These are phyloP conservation scores for Neoboletus magnificus DNA, from an alignment of 768 basidiomycete species.

Conservation along the genomic window DNA sequence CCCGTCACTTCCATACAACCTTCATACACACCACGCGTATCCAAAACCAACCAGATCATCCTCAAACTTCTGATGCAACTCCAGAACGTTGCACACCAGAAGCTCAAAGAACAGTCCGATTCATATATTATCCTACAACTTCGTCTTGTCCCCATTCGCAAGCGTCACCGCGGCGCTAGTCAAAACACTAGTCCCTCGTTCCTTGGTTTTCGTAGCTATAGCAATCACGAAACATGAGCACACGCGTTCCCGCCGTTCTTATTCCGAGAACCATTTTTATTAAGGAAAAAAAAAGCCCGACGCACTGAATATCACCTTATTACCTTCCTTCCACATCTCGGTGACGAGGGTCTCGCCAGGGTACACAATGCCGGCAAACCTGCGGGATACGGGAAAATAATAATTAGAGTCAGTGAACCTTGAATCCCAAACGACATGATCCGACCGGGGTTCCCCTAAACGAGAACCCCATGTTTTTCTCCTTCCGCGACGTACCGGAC, in stretches of 20 bases:
- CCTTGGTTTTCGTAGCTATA: slow-evolving; percentile 84
- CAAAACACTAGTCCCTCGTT: slow-evolving; percentile 68
- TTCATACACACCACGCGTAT: background rate
- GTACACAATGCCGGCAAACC: slow-evolving; percentile 88
- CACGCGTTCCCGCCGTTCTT: background rate
- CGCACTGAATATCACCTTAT: slow-evolving; percentile 89
- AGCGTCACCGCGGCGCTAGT: slow-evolving; percentile 82
- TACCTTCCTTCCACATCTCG: slow-evolving; percentile 97
- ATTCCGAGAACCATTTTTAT: background rate
- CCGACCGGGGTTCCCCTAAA: background rate
- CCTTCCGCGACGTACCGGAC: slow-evolving; percentile 57
- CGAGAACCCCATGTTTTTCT: background rate
- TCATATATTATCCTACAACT: slow-evolving; percentile 38
- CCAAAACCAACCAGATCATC: background rate
- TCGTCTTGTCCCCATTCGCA: slow-evolving; percentile 51
- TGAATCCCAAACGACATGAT: background rate
- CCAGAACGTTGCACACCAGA: background rate
- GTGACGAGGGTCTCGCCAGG: slow-evolving; percentile 95
- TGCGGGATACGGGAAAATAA: slow-evolving; percentile 21
- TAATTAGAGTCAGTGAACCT: background rate
- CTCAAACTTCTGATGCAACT: background rate
- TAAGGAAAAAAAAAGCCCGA: slow-evolving; percentile 11
- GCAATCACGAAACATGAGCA: background rate
- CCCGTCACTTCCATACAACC: background rate
- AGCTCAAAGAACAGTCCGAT: background rate